Conservation (phyloP, 139 green algal genomes). For the Monoraphidium neglectum region DNA sequence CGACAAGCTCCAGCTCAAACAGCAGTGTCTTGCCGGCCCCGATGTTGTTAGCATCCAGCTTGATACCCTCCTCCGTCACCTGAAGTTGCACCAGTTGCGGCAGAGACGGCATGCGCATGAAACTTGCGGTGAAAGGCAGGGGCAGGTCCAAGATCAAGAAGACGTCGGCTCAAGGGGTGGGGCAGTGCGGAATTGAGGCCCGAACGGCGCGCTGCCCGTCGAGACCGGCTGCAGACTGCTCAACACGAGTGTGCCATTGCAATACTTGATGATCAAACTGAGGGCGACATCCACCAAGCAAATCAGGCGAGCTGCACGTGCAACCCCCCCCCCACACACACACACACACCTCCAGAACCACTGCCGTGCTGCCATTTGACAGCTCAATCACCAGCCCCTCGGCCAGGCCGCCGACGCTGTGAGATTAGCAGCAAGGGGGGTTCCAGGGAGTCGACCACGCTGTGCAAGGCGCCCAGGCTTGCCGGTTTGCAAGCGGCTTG, state of each 20-base stretch:
- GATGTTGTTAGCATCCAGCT: conserved; percentile 87
- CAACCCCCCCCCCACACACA: too few relatives aligned
- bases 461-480: too few relatives aligned
- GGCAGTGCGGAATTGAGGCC: neutral
- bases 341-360: conserved; percentile 53
- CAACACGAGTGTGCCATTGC: too few relatives aligned
- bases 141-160: neutral
- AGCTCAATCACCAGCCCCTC: conserved; percentile 78
- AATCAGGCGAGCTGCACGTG: too few relatives aligned
- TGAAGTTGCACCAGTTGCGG: neutral
- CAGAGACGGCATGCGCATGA: neutral
- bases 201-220: too few relatives aligned
- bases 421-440: too few relatives aligned
- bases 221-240: too few relatives aligned
- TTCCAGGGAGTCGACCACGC: too few relatives aligned
- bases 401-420: conserved; percentile 73
- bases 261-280: too few relatives aligned
- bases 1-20: conserved; percentile 74
- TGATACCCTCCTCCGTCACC: conserved; percentile 43
- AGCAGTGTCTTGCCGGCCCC: conserved; percentile 74
- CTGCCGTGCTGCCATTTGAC: conserved; percentile 70
- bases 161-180: neutral
- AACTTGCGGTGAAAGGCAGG: too few relatives aligned
- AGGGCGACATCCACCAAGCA: too few relatives aligned
- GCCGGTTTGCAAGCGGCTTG: too few relatives aligned